These are phyloP conservation scores for Hanseniaspora sp. DNA, from an alignment of 1,139 yeast species.

Conservation along the genomic window DNA sequence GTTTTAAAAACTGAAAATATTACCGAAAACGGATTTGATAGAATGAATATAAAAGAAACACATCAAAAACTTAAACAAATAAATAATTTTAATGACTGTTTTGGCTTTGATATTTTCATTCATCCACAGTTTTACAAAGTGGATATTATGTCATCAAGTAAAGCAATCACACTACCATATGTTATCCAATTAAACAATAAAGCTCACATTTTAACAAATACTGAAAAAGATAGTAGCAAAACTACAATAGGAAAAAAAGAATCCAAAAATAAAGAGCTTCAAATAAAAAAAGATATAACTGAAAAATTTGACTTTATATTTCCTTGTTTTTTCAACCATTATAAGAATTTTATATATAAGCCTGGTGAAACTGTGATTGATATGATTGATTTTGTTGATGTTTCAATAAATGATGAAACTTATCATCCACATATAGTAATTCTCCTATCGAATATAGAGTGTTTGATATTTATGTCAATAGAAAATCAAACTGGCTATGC, in stretches of 20 bases:
- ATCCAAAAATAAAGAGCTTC: neutral
- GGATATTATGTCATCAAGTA: neutral
- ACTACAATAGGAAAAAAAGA: neutral
- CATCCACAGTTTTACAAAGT: conserved; percentile 11
- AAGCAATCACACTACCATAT: neutral
- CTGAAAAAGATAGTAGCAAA: neutral
- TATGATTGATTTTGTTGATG: conserved; percentile 20
- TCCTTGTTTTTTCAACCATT: neutral
- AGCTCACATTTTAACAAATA: neutral
- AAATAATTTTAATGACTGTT: neutral
- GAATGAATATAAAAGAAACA: conserved; percentile 2
- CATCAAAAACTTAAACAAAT: neutral
- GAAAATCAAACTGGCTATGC: neutral
- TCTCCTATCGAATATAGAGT: conserved; percentile 10
- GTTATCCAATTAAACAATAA: conserved; percentile 4
- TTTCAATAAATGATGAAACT: conserved; percentile 15
- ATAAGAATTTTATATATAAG: neutral
- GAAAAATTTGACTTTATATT: neutral
- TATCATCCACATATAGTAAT: neutral
- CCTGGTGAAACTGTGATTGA: neutral
- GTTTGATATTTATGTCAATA: conserved; percentile 15
- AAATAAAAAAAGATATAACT: conserved; percentile 1
- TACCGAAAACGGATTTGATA: conserved; percentile 10
- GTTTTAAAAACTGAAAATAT: neutral
- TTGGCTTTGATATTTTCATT: conserved; percentile 2